Conservation (phyloP, 2,329 filamentous ascomycete genomes). For the Fusarium metavorans region DNA sequence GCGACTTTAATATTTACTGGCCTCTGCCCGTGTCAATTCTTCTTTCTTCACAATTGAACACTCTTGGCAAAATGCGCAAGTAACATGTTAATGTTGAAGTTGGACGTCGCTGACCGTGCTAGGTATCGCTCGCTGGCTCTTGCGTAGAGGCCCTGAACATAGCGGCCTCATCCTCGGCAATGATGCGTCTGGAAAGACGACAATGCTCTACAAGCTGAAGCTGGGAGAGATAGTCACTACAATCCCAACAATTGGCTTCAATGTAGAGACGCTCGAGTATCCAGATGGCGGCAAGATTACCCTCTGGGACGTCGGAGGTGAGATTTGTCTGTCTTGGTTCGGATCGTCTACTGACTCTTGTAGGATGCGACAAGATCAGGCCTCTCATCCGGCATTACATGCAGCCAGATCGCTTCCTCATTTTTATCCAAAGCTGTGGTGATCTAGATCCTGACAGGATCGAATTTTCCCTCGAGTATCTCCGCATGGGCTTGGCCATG, state of each 20-base stretch:
- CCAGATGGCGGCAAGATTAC: conserved; percentile 35
- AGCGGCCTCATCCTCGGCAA: conserved; percentile 38
- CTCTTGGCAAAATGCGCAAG: conserved; percentile 33
- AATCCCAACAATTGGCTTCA: conserved; percentile 95
- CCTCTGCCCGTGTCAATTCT: background rate
- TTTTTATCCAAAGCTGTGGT: conserved; percentile 47
- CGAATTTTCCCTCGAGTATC: conserved; percentile 43
- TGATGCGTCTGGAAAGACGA: conserved; percentile 74
- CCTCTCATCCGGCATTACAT: conserved; percentile 46
- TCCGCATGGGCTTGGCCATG: conserved; percentile 35
- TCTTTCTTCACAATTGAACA: background rate
- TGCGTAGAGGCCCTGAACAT: conserved; percentile 32
- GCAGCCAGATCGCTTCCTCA: conserved; percentile 37
- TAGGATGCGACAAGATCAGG: conserved; percentile 46
- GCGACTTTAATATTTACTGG: conserved; percentile 28
- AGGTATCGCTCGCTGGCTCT: conserved; percentile 41
- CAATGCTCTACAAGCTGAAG: conserved; percentile 84
- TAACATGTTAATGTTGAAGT: background rate
- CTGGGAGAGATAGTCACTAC: conserved; percentile 92
- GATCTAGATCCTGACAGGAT: conserved; percentile 40
- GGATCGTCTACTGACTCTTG: background rate
- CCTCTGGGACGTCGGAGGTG: conserved; percentile 48
- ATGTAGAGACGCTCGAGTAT: conserved; percentile 80
- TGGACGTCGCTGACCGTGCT: background rate
- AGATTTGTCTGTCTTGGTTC: background rate